phyloP scores from a whole-genome alignment of 768 basidiomycete genomes.

The Tylopilus rubrobrunneus region DNA sequence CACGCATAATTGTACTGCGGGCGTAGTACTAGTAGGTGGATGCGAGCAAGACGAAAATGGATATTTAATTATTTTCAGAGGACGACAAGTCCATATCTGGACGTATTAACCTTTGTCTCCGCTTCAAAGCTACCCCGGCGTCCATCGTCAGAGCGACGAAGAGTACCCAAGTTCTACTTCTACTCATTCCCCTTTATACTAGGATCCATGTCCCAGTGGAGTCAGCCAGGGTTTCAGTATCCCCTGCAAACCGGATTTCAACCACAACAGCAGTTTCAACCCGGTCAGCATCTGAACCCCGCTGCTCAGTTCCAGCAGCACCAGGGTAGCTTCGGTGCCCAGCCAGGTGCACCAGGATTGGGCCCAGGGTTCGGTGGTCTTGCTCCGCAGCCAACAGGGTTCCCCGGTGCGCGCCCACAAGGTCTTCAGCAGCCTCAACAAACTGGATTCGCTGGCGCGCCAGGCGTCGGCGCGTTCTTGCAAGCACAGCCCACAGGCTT shows the following conservation, averaged over 20 bases:
- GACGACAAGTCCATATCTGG: constrained; percentile 6
- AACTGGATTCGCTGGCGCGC: constrained; percentile 41
- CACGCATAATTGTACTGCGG: too few relatives aligned
- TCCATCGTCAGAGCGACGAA: constrained; percentile 3
- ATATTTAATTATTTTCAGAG: neutral
- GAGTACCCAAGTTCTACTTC: neutral
- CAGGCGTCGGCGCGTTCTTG: constrained; percentile 33
- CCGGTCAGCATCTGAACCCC: constrained; percentile 30
- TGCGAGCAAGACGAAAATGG: neutral
- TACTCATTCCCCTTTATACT: constrained; percentile 16
- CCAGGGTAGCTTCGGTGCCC: constrained; percentile 32
- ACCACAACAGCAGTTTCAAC: constrained; percentile 45
- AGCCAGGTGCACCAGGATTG: constrained; percentile 26
- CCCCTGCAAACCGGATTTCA: constrained; percentile 71
- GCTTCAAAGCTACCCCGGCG: constrained; percentile 12
- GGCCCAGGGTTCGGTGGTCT: constrained; percentile 38
- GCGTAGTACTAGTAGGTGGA: neutral
- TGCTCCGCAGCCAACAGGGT: constrained; percentile 61
- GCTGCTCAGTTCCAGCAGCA: constrained; percentile 40
- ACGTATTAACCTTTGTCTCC: constrained; percentile 8
- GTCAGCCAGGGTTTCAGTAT: constrained; percentile 66
- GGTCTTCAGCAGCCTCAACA: constrained; percentile 44
- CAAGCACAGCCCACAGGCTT: constrained; percentile 56
- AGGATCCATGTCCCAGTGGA: constrained; percentile 72
- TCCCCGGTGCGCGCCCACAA: constrained; percentile 33